A percentile compares a stretch with the other conserved stretches of the same genome.
Conservation (phyloP, 371 early-diverging fungal species). For the Mortierella sp. region DNA sequence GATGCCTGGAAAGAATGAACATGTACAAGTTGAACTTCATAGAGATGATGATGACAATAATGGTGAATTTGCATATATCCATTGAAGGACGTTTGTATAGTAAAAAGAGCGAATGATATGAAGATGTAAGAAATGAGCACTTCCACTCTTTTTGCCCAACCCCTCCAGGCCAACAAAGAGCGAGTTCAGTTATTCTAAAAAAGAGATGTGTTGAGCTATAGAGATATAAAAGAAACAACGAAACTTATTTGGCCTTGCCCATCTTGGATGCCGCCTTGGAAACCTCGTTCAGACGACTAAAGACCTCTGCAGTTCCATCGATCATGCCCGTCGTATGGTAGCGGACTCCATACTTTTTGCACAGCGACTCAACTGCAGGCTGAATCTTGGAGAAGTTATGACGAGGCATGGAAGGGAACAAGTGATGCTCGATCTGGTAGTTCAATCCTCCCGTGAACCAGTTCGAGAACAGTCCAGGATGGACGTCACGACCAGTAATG, state of each 20-base stretch:
- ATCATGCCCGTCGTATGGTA: conserved; percentile 80
- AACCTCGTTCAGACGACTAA: conserved; percentile 71
- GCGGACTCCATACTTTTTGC: conserved; percentile 76
- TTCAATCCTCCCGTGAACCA: conserved; percentile 91
- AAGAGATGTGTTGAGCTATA: too few relatives aligned
- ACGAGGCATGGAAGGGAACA: conserved; percentile 88
- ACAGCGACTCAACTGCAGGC: conserved; percentile 74
- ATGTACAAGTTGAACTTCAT: too few relatives aligned
- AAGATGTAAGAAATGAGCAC: too few relatives aligned
- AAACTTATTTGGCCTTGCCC: conserved; percentile 39
- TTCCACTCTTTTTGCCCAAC: too few relatives aligned
- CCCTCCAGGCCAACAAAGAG: too few relatives aligned
- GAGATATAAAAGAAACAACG: too few relatives aligned
- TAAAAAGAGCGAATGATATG: too few relatives aligned
- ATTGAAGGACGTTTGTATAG: too few relatives aligned
- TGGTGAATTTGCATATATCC: too few relatives aligned
- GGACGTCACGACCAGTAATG: conserved; percentile 86
- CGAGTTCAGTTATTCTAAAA: too few relatives aligned
- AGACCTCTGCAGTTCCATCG: conserved; percentile 81
- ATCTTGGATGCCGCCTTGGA: conserved; percentile 68
- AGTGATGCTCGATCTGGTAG: conserved; percentile 85
- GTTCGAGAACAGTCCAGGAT: conserved; percentile 67
- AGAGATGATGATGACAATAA: too few relatives aligned
- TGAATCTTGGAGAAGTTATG: conserved; percentile 76
- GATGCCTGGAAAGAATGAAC: too few relatives aligned